Conservation (phyloP, 345 rosid species). For the Mallotus nudiflorus region DNA sequence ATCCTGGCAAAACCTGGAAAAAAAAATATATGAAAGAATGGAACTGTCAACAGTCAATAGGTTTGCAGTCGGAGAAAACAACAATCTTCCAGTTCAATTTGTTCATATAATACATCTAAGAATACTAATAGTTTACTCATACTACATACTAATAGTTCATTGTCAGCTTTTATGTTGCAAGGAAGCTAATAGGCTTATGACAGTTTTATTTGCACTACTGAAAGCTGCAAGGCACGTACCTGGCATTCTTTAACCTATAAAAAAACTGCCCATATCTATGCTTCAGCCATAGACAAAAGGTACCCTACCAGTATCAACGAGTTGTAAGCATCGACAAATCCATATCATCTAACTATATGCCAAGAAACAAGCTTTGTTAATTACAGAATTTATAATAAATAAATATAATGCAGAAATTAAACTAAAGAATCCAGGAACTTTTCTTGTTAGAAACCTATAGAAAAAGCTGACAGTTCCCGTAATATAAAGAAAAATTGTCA, state of each 20-base stretch:
- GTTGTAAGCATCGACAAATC: constrained; percentile 35
- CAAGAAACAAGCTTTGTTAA: constrained; percentile 14
- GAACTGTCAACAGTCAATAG: too few species aligned
- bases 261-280: too few species aligned
- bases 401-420: too few species aligned
- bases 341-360: neutral
- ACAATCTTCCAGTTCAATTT: constrained; percentile 10
- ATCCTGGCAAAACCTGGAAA: too few species aligned
- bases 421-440: too few species aligned
- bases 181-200: neutral
- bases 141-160: neutral
- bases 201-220: neutral
- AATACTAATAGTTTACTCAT: too few species aligned
- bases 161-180: neutral
- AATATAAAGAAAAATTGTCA: neutral
- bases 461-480: neutral
- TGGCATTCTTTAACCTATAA: constrained; percentile 1
- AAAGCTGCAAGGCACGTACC: neutral
- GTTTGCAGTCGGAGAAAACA: too few species aligned
- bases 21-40: too few species aligned
- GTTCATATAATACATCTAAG: neutral
- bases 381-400: constrained; percentile 16
- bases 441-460: too few species aligned
- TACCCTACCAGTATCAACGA: too few species aligned
- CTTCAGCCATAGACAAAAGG: neutral